phyloP scores from a whole-genome alignment of 345 rosid genomes.

The Melastoma malabathricum region DNA sequence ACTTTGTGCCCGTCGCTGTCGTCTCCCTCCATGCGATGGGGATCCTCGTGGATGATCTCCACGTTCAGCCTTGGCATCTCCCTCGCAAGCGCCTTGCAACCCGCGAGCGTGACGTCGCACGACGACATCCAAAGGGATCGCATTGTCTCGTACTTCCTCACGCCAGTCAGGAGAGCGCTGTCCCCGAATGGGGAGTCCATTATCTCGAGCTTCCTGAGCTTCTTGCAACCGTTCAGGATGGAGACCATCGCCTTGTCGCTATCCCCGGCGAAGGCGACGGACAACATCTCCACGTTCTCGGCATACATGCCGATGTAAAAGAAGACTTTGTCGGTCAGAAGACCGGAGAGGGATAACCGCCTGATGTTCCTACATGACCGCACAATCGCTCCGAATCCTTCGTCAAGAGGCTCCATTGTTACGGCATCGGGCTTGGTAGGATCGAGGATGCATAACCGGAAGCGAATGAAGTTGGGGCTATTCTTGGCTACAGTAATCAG shows the following conservation, averaged over 20 bases:
- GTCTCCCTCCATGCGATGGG: slow-evolving; percentile 24
- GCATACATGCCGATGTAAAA: slow-evolving; percentile 79
- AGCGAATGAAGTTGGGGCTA: slow-evolving; percentile 68
- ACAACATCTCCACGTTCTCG: slow-evolving; percentile 84
- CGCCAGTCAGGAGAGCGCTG: slow-evolving; percentile 63
- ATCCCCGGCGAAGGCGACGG: slow-evolving; percentile 89
- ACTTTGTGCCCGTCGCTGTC: slow-evolving; percentile 34
- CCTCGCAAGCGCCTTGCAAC: slow-evolving; percentile 63
- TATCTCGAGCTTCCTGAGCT: slow-evolving; percentile 78
- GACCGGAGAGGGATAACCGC: slow-evolving; percentile 70
- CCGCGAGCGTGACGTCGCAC: slow-evolving; percentile 80
- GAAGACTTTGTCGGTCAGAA: slow-evolving; percentile 70
- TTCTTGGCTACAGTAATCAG: slow-evolving; percentile 73
- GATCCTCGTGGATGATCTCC: slow-evolving; percentile 62
- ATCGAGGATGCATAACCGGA: slow-evolving; percentile 73
- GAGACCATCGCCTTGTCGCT: slow-evolving; percentile 78
- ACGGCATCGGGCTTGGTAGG: slow-evolving; percentile 59
- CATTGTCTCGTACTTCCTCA: slow-evolving; percentile 94
- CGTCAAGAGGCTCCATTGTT: slow-evolving; percentile 65
- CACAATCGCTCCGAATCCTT: slow-evolving; percentile 93
- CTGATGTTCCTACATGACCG: slow-evolving; percentile 58
- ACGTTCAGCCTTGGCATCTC: slow-evolving; percentile 67
- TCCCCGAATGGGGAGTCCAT: slow-evolving; percentile 82
- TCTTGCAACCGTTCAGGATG: slow-evolving; percentile 83
- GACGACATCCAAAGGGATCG: slow-evolving; percentile 99